phyloP scores from a whole-genome alignment of 441 rosid species.

The Theobroma grandiflorum region DNA sequence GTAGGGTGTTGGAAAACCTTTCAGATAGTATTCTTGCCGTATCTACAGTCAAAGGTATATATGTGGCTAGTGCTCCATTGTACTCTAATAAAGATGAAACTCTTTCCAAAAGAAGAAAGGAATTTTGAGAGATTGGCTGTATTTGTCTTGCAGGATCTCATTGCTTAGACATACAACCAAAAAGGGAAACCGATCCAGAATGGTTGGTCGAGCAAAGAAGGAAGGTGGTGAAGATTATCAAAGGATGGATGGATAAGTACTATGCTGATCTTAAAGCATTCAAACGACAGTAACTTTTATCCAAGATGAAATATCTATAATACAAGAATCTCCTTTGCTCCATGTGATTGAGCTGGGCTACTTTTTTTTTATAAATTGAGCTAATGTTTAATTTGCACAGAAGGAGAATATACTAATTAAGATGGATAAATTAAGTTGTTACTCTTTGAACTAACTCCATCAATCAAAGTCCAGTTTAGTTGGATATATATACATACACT shows the following conservation, averaged over 20 bases:
- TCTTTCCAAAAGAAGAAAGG: too few relatives aligned
- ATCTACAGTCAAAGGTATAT: conserved; percentile 49
- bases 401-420: too few relatives aligned
- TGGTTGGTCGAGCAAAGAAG: conserved; percentile 67
- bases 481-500: too few relatives aligned
- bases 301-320: too few relatives aligned
- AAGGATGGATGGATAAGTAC: conserved; percentile 59
- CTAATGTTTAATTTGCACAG: too few relatives aligned
- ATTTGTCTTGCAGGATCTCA: conserved; percentile 56
- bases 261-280: conserved; percentile 42
- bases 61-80: neutral
- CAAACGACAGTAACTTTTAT: neutral
- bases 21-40: conserved; percentile 56
- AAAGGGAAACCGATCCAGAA: conserved; percentile 53
- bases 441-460: too few relatives aligned
- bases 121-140: too few relatives aligned
- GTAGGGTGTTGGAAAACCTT: conserved; percentile 60
- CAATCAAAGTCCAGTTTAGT: too few relatives aligned
- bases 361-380: too few relatives aligned
- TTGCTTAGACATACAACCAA: conserved; percentile 55
- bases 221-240: conserved; percentile 50
- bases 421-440: too few relatives aligned
- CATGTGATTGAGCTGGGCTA: neutral
- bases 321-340: neutral
- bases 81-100: too few relatives aligned